A percentile compares a stretch with the other conserved stretches of the same genome.
Evolutionary conservation across 139 green algal genomes (phyloP).

Genomic region (Tetraselmis striata): DNA sequence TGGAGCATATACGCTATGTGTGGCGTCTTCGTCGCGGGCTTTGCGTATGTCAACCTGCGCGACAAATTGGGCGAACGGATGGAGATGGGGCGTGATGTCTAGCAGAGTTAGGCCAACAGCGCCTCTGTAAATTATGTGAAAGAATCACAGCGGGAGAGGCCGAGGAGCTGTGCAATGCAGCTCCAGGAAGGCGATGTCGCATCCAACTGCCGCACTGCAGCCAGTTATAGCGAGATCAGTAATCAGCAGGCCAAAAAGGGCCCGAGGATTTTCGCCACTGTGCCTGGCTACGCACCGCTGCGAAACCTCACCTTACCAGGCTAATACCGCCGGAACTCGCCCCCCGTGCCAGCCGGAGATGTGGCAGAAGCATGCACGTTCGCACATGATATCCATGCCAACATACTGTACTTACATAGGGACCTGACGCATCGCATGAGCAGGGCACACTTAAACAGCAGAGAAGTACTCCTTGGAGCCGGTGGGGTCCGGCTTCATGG

Average conservation of each 20-base stretch:
- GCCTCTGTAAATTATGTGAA: neutral
- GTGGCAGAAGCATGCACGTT: neutral
- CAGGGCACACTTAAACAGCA: conserved; percentile 28
- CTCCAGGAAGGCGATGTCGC: neutral
- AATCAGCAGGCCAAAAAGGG: too few species aligned
- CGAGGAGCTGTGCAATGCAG: neutral
- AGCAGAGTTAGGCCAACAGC: neutral
- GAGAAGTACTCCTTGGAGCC: conserved; percentile 77
- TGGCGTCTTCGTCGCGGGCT: neutral
- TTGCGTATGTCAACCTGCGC: neutral
- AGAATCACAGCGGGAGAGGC: neutral
- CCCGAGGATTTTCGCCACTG: too few species aligned
- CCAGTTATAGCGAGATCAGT: neutral
- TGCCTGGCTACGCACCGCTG: too few species aligned
- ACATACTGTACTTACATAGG: neutral
- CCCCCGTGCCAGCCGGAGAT: neutral
- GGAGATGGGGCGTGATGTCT: too few species aligned
- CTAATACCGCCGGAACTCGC: too few species aligned
- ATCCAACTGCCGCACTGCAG: neutral
- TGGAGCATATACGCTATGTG: neutral
- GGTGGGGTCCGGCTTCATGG: conserved; percentile 81
- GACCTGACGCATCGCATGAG: neutral
- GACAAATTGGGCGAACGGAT: neutral
- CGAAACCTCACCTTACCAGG: too few species aligned
- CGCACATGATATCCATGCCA: neutral